Base-by-base conservation (phyloP, 1,284 basidiomycete species). In the Leccinum pseudoinsigne region DNA sequence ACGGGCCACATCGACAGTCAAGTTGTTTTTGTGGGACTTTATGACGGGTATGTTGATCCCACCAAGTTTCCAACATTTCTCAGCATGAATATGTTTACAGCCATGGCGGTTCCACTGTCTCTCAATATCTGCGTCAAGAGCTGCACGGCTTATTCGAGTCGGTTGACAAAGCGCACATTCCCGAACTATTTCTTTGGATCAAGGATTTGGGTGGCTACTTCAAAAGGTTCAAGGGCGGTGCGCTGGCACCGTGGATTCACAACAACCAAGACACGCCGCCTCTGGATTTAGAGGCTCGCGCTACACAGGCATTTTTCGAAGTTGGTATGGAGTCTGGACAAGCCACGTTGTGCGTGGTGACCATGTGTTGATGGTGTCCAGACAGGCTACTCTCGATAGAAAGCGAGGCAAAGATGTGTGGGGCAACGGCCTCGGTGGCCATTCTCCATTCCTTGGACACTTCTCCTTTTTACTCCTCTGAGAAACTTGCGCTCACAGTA, bases 361-460 rank as follows among this genome's bases (percentile, higher is more conserved):
- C 58, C 36, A 62, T 53, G 55, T 28, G 16, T 59, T 61, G 45
- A 66, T 58, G 72, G 77, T 82, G 87, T 88, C 83, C 36, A 69
- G 88, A 86, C 72, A 86, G 79, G 74, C 89, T 81, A 69, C 82
- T 84, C 64, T 86, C 81, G 31, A 82, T 73, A 68, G 88, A 85
- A 74, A 82, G 78, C 66, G 82, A 85, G 61, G 86, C 89, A 2
- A 85, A 86, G 70, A 77, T 80, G 56, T 90, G 86, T 64, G 97
- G 97, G 4, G 94, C 95, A 18, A 97, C 96, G 1, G 94, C 94
- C 2, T 96, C 94, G 0, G 86, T 98, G 2, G 93, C 89, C 0
- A 82, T 98, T 51, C 79, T 98, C 16, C 95, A 98, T 69, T 92
- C 93, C 42, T 81, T 98, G 11, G 87, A 92, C 70, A 81, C 87